Base-by-base conservation (phyloP, 306 rosid species). In the Quercus berberidifolia region DNA sequence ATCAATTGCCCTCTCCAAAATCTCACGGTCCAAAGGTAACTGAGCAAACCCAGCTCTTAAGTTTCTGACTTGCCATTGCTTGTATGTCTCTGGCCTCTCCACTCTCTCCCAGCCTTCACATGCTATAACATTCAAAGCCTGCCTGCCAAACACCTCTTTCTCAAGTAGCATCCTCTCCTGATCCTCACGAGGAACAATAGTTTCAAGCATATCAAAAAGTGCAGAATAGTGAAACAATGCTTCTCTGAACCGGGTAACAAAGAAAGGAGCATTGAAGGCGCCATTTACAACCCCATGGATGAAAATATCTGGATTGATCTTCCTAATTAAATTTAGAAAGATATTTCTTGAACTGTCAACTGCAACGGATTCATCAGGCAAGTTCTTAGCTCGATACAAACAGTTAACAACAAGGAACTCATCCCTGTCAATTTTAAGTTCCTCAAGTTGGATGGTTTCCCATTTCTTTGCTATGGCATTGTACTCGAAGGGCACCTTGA, bases 101-200 rank as follows among this genome's bases (percentile, higher is more conserved):
- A 92, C 94, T 87, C 99, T 88, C 80, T 93, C 98, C 71, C 89
- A 90, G 23, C 99, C 99, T 86, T 96, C 99, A 80, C 99, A 96
- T 63, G 99, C 96, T 84, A 90, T 89, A 11, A 91, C 98, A 80
- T 96, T 96, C 78, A 96, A 76, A 60, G 98, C 96, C 85, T 96
- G 98, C 85, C 88, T 84, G 63, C 99, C 99, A 62, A 96, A 82
- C 59, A 96, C 85, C 81, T 90, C 98, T 69, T 76, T 91, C 93
- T 96, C 99, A 70, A 96, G 80, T 33, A 93, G 84, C 99, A 88
- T 93, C 84, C 98, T 86, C 85, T 96, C 96, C 80, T 83, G 81
- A 21, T 93, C 94, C 83, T 92, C 97, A 0, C 94, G 93, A 18
- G 98, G 96, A 28, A 96, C 99, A 73, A 96, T 85, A 1, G 93